Evolutionary conservation across 768 basidiomycete species (phyloP).

Genomic region (Mycena pura): DNA sequence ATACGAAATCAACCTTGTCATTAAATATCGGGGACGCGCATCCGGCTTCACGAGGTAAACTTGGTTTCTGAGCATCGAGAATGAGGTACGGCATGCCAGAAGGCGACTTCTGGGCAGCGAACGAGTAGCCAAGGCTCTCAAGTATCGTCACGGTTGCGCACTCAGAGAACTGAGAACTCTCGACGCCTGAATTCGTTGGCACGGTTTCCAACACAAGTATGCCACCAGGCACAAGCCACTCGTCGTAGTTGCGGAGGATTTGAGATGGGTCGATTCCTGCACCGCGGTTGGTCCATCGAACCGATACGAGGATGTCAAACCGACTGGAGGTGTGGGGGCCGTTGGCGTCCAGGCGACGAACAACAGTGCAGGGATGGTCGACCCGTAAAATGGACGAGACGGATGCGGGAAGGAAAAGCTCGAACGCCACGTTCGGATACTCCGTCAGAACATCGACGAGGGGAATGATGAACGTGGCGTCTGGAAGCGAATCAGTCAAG

Average conservation of each 20-base stretch:
- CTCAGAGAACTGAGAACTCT: neutral
- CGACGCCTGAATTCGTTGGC: too few relatives aligned
- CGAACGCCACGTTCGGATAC: neutral
- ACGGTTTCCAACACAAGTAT: too few relatives aligned
- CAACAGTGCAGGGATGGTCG: neutral
- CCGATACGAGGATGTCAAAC: conserved; percentile 3
- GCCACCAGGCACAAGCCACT: conserved; percentile 2
- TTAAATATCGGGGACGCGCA: neutral
- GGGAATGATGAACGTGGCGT: neutral
- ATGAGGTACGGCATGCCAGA: too few relatives aligned
- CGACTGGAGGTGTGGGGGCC: too few relatives aligned
- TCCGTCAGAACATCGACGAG: neutral
- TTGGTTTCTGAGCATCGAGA: conserved; percentile 2
- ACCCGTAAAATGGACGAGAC: neutral
- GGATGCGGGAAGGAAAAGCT: neutral
- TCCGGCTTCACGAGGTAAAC: neutral
- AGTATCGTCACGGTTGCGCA: neutral
- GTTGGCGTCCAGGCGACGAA: neutral
- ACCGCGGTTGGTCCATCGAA: neutral
- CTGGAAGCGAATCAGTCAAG: neutral
- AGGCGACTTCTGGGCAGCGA: too few relatives aligned
- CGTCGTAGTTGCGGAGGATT: neutral
- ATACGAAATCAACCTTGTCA: conserved; percentile 4
- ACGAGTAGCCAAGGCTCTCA: neutral
- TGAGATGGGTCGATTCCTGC: neutral